These are phyloP conservation scores for Cyberlindnera samutprakarnensis DNA, from an alignment of 805 yeast species.

Conservation along the genomic window DNA sequence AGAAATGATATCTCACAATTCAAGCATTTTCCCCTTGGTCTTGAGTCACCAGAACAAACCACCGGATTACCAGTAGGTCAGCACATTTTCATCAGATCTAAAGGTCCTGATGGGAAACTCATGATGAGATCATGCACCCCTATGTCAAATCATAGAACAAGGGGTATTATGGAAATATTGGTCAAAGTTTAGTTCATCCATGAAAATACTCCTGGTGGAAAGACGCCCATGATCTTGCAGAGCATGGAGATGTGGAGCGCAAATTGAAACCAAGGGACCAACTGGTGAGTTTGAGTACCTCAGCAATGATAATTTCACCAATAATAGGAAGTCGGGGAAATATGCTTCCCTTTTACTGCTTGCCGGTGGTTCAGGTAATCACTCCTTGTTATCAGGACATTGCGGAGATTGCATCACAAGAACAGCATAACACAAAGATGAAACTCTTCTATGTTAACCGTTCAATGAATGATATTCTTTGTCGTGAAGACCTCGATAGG, in stretches of 20 bases:
- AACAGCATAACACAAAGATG: slow-evolving; percentile 52
- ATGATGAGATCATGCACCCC: slow-evolving; percentile 31
- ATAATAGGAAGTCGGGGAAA: slow-evolving; percentile 32
- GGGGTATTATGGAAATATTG: slow-evolving; percentile 24
- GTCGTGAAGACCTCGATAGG: slow-evolving; percentile 62
- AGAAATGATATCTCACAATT: slow-evolving; percentile 22
- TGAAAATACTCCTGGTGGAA: slow-evolving; percentile 25
- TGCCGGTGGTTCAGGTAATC: slow-evolving; percentile 82
- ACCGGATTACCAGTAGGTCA: slow-evolving; percentile 27
- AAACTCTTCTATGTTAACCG: slow-evolving; percentile 61
- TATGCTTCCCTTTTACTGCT: slow-evolving; percentile 36
- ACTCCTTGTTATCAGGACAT: slow-evolving; percentile 81
- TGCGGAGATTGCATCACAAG: slow-evolving; percentile 56
- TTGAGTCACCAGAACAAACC: slow-evolving; percentile 25
- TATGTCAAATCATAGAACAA: slow-evolving; percentile 20
- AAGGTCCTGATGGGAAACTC: slow-evolving; percentile 16
- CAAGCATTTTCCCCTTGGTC: slow-evolving; percentile 24
- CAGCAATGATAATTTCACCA: slow-evolving; percentile 42
- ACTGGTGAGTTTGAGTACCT: slow-evolving; percentile 55
- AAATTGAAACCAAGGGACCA: slow-evolving; percentile 67
- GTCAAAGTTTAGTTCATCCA: slow-evolving; percentile 28
- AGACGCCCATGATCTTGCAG: slow-evolving; percentile 25
- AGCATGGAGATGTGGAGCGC: slow-evolving; percentile 35
- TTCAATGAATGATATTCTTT: slow-evolving; percentile 61
- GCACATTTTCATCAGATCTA: slow-evolving; percentile 24